Base-by-base conservation (phyloP, 768 basidiomycete species). In the Serendipita vermifera region DNA sequence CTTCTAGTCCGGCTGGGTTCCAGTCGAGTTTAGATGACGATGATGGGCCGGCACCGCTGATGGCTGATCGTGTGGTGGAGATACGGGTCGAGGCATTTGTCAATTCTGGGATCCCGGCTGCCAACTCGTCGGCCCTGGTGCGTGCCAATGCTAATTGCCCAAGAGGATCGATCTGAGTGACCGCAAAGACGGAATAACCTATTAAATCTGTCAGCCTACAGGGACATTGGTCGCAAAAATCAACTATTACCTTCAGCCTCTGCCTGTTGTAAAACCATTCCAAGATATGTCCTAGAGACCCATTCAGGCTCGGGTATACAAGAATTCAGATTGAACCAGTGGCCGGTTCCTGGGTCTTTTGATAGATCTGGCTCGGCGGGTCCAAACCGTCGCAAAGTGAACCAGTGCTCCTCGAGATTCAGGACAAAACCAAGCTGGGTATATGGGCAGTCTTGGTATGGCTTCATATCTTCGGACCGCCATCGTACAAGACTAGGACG, bases 301-400 rank as follows among this genome's bases (percentile, higher is more conserved):
- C 88, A 89, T 66, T 90, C 81, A 6, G 92, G 90, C 3, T 68
- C 65, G 32, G 72, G 59, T 13, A 83, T 70, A 61, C 77, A 82
- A 6, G 90, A 92, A 64, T 93, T 85, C 7, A 94, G 74, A 66
- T 93, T 90, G 70, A 87, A 91, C 89, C 89, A 92, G 66, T 87
- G 81, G 11, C 79, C 82, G 54, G 73, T 70, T 31, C 73, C 78
- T 14, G 68, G 66, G 64, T 79, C 77, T 27, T 67, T 59, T 32
- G 70, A 68, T 26, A 70, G 59, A 55, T 71, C 65, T n/a, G 75
- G 60, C 29, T 67, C 57, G 7, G 76, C 72, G 54, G 63, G 65
- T 17, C 87, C 88, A 64, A 93, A 93, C 17, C 85, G 79, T 40
- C 88, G 81, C 31, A 90, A 72, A 6, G 89, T 84, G 64, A 87